Conservation (phyloP, 2,329 filamentous ascomycete species). For the Davidsoniella australis region DNA sequence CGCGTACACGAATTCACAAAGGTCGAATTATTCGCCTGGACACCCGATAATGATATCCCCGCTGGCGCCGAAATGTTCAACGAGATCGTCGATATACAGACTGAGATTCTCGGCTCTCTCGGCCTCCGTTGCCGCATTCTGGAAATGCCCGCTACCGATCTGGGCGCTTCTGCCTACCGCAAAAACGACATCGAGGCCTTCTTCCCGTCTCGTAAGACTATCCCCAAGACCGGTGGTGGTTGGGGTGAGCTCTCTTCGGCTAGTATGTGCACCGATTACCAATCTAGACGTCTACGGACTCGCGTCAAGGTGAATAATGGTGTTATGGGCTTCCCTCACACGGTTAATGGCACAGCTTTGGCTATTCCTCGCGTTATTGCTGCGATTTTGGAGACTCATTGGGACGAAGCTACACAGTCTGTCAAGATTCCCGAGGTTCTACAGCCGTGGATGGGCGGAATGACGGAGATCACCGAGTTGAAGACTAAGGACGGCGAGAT, state of each 20-base stretch:
- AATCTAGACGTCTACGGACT: conserved; percentile 67
- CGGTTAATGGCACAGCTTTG: conserved; percentile 83
- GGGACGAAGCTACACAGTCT: conserved; percentile 50
- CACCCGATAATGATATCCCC: conserved; percentile 30
- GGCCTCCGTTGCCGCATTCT: conserved; percentile 74
- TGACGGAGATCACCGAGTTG: conserved; percentile 40
- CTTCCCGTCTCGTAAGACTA: conserved; percentile 60
- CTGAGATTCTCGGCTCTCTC: conserved; percentile 60
- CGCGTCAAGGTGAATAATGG: conserved; percentile 54
- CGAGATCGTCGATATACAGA: conserved; percentile 77
- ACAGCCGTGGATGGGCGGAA: conserved; percentile 68
- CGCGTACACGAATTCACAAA: conserved; percentile 98
- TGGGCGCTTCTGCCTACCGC: conserved; percentile 71
- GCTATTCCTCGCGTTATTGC: conserved; percentile 82
- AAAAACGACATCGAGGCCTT: conserved; percentile 91
- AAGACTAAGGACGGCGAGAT: not conserved
- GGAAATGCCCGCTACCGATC: conserved; percentile 78
- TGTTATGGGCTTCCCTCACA: conserved; percentile 62
- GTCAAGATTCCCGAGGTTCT: conserved; percentile 67
- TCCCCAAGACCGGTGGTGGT: conserved; percentile 35
- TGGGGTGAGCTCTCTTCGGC: conserved; percentile 91
- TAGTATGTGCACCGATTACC: conserved; percentile 89
- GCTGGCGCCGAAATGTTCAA: conserved; percentile 47
- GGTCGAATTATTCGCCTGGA: conserved; percentile 95
- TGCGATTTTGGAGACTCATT: conserved; percentile 78